A percentile compares a stretch with the other conserved stretches of the same genome.
Conservation (phyloP, 768 basidiomycete species). For the Postia placenta region DNA sequence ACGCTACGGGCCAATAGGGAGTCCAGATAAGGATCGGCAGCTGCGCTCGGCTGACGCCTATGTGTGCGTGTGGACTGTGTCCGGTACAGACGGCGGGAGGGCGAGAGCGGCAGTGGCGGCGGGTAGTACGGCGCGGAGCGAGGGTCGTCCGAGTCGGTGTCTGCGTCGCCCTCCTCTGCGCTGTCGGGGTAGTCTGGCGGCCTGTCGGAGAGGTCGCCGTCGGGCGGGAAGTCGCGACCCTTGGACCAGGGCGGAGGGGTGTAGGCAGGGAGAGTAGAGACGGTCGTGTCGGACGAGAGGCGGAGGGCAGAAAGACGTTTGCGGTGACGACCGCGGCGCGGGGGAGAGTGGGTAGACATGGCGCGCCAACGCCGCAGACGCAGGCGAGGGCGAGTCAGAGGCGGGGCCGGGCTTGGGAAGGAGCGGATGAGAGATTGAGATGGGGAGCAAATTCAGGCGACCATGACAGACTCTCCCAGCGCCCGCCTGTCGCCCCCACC, state of each 20-base stretch:
- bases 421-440: too few relatives aligned
- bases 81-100: slow-evolving; percentile 30
- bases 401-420: background rate
- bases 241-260: slow-evolving; percentile 30
- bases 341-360: slow-evolving; percentile 1
- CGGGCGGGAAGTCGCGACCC: slow-evolving; percentile 17
- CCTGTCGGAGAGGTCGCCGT: slow-evolving; percentile 40
- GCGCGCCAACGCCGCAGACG: background rate
- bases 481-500: background rate
- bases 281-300: slow-evolving; percentile 61
- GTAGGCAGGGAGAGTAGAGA: slow-evolving; percentile 58
- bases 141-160: slow-evolving; percentile 42
- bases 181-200: slow-evolving; percentile 77
- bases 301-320: slow-evolving; percentile 52
- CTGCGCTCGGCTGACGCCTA: slow-evolving; percentile 22
- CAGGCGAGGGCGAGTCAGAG: background rate
- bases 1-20: slow-evolving; percentile 77
- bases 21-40: slow-evolving; percentile 58
- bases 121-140: slow-evolving; percentile 21
- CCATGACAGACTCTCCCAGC: background rate
- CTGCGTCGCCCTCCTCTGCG: slow-evolving; percentile 71
- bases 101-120: slow-evolving; percentile 25
- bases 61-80: slow-evolving; percentile 2
- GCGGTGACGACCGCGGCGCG: slow-evolving; percentile 33
- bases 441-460: too few relatives aligned